These are phyloP conservation scores for Lipomyces lipofer DNA, from an alignment of 805 yeast genomes.

Conservation along the genomic window DNA sequence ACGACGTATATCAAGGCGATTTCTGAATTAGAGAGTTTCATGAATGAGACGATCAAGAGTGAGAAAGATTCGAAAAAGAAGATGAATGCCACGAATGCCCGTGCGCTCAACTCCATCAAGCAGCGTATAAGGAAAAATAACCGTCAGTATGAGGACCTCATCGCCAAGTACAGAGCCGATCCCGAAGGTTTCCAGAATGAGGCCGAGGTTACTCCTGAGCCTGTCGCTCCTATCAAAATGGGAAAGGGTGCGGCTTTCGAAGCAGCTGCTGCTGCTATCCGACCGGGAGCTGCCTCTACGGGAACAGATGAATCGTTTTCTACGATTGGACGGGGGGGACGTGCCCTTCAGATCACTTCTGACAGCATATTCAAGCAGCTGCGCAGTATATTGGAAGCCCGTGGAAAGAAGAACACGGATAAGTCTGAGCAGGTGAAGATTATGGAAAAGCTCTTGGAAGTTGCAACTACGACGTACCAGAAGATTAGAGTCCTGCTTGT, in stretches of 20 bases:
- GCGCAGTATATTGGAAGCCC: slow-evolving; percentile 73
- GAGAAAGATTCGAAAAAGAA: slow-evolving; percentile 62
- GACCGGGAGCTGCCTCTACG: slow-evolving; percentile 39
- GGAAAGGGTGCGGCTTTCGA: slow-evolving; percentile 36
- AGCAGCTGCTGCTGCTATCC: slow-evolving; percentile 36
- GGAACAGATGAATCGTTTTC: slow-evolving; percentile 43
- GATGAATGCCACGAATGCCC: slow-evolving; percentile 77
- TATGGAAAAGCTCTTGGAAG: slow-evolving; percentile 59
- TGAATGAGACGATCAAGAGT: slow-evolving; percentile 52
- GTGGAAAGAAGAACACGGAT: slow-evolving; percentile 95
- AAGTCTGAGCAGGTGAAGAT: slow-evolving; percentile 70
- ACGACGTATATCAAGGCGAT: slow-evolving; percentile 65
- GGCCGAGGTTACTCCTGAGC: slow-evolving; percentile 30
- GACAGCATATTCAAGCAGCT: slow-evolving; percentile 69
- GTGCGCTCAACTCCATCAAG: slow-evolving; percentile 81
- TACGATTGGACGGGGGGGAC: slow-evolving; percentile 45
- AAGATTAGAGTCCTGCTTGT: slow-evolving; percentile 72
- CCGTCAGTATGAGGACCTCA: slow-evolving; percentile 64
- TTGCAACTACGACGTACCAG: slow-evolving; percentile 67
- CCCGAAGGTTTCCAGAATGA: slow-evolving; percentile 73
- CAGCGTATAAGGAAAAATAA: slow-evolving; percentile 83
- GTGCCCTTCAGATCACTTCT: slow-evolving; percentile 40
- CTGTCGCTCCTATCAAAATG: slow-evolving; percentile 22
- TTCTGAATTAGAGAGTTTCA: slow-evolving; percentile 69
- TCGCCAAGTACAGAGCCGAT: slow-evolving; percentile 60